Conservation (phyloP, 805 yeast species). For the Helenozyma baotianmanensis region DNA sequence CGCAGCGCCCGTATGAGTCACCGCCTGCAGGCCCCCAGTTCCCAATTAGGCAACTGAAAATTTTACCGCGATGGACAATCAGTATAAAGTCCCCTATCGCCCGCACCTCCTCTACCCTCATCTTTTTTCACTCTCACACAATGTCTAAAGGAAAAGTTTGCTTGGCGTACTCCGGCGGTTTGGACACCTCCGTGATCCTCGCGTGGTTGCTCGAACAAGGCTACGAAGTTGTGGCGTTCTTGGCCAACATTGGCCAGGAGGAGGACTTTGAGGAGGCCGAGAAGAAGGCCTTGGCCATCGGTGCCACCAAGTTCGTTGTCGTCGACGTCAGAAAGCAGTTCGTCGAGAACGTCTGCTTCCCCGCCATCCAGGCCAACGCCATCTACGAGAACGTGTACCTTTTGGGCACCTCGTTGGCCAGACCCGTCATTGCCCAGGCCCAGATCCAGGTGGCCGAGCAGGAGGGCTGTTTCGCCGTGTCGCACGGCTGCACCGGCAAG, state of each 20-base stretch:
- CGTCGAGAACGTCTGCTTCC: slow-evolving; percentile 87
- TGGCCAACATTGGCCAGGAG: slow-evolving; percentile 99
- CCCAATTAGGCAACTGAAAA: slow-evolving; percentile 13
- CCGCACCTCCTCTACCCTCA: no score
- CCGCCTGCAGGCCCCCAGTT: slow-evolving; percentile 4
- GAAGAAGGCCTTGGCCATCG: slow-evolving; percentile 91
- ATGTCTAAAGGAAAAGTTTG: slow-evolving; percentile 99
- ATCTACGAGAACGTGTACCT: slow-evolving; percentile 96
- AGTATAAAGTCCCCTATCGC: slow-evolving; percentile 12
- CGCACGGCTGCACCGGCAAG: slow-evolving; percentile 99
- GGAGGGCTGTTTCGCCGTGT: slow-evolving; percentile 97
- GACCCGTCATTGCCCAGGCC: slow-evolving; percentile 98
- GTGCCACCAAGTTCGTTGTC: slow-evolving; percentile 92
- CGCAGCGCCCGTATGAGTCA: no score
- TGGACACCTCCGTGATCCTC: slow-evolving; percentile 94
- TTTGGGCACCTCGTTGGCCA: slow-evolving; percentile 95
- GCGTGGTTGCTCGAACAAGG: slow-evolving; percentile 99
- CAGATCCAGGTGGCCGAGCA: slow-evolving; percentile 95
- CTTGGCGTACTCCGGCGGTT: slow-evolving; percentile 98
- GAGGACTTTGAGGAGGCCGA: slow-evolving; percentile 98
- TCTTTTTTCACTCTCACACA: slow-evolving; percentile 8
- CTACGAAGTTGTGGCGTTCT: slow-evolving; percentile 95
- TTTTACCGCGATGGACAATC: slow-evolving; percentile 21
- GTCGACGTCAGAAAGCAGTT: slow-evolving; percentile 95
- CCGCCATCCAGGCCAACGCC: slow-evolving; percentile 97